Evolutionary conservation across 257 asterid genomes (phyloP).

Genomic region (Gardenia jasminoides): DNA sequence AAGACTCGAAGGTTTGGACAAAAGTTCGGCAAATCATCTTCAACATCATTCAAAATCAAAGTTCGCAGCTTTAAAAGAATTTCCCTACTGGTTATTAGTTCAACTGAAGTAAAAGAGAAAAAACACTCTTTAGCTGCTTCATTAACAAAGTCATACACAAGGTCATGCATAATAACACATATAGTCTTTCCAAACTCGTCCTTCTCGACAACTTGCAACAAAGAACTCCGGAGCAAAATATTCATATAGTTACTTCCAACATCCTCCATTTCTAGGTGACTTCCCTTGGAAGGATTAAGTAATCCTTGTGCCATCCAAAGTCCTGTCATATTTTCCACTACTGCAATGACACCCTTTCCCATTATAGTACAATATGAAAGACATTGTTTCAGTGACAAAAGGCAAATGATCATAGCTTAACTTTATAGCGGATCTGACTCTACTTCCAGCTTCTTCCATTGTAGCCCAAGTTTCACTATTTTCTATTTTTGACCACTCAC

Average conservation of each 20-base stretch:
- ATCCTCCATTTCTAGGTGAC: conserved; percentile 8
- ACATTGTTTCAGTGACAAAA: conserved; percentile 11
- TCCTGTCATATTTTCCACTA: conserved; percentile 8
- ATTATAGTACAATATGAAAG: conserved; percentile 17
- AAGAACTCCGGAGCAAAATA: neutral
- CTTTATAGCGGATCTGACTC: neutral
- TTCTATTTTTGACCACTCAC: conserved; percentile 20
- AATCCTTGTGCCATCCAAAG: conserved; percentile 24
- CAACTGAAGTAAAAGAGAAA: no score
- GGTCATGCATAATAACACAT: conserved; percentile 12
- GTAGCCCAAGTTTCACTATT: neutral
- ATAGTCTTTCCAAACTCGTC: neutral
- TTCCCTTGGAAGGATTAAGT: neutral
- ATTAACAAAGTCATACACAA: conserved; percentile 11
- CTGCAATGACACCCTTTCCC: neutral
- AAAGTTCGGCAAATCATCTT: no score
- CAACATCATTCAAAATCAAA: no score
- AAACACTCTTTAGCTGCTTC: no score
- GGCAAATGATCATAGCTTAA: conserved; percentile 18
- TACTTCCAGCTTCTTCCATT: neutral
- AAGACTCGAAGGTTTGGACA: neutral
- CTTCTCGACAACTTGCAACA: conserved; percentile 1
- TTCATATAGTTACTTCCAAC: neutral
- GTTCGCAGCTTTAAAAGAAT: no score
- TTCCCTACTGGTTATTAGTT: no score